Base-by-base conservation (phyloP, 202 grass and related monocot genomes). In the Dendrocalamus latiflorus region DNA sequence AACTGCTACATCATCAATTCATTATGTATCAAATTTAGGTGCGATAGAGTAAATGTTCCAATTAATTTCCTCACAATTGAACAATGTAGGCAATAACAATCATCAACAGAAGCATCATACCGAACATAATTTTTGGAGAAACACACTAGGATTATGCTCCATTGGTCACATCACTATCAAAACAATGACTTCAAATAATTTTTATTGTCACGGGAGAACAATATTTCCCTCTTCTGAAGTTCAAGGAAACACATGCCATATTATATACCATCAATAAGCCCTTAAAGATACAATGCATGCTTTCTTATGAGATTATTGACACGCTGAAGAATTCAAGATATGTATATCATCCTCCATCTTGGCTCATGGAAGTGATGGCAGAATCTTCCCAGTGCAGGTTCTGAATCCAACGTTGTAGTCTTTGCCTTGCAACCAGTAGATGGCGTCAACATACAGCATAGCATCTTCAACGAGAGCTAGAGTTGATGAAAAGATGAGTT, bases 321-420 rank as follows among this genome's bases (percentile, higher is more conserved):
- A 51, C 38, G 16, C 49, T 4, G 3, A 38, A 45, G 37, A 71
- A 48, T 25, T 65, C 47, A 68, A 78, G 60, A 59, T 4, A 26
- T 9, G 14, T n/a, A 16, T 49, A n/a, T 13, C 59, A 25, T 71
- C 41, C 54, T 49, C 20, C 17, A 1, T 81, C 42, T 68, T 41
- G 58, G 28, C 34, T 98, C 85, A 95, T 45, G 92, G 85, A 47
- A 83, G 48, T 6, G 96, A 34, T 21, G 96, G 93, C 50, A 93
- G 65, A 67, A 98, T 70, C 75, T 90, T 93, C 50, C 96, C 91
- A 1, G 83, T 84, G 87, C 96, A 95, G 36, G 89, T 84, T 70
- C 93, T 93, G 33, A 98, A 98, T 53, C 96, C 96, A 18, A 98
- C 41, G 28, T 87, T 95, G 80, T 93, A 98, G 56, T 83, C 91